Base-by-base conservation (phyloP, 169 alveolate species). In the Plasmodium falciparum region DNA sequence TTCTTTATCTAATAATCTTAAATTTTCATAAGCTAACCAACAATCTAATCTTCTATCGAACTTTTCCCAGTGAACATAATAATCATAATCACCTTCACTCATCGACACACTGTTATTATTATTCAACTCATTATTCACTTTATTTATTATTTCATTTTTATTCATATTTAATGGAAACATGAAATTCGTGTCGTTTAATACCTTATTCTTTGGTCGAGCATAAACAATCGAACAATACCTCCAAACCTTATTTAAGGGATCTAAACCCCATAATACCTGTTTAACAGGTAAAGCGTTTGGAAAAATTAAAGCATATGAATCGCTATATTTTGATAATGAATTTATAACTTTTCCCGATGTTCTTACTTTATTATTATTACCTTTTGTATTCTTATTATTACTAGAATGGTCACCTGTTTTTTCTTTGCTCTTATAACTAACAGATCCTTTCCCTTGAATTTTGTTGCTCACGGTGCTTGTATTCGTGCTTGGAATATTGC, bases 1-100 rank as follows among this genome's bases (percentile, higher is more conserved):
- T n/a, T 94, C 97, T 72, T 91, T 91, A 45, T 91, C 97, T 74
- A 94, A 70, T 29, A 93, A 91, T 15, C 98, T 67, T 39, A 96
- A n/a, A 39, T 94, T 92, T n/a, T 86, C 93, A 93, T 95, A 93
- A n/a, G 95, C 71, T 39, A 95, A 74, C 98, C 98, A 96, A 70
- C 98, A 94, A 83, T 96, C 98, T 69, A 96, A 67, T 66, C 98
- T 72, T 7, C 98, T 92, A 74, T 96, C 98, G 20, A 95, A 91
- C 8, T 97, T 98, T 43, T 93, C 91, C 95, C 97, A 96, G 85
- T 96, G 98, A 11, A 96, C 95, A 76, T 96, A 96, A 93, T 96
- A 96, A 88, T 96, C 98, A 67, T 95, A 96, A 73, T 96, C 97
- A 39, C 78, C 11, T 33, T 88, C 93, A 11, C 67, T 63, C 76